Conservation (phyloP, 2,329 filamentous ascomycete genomes). For the Verticillium tricorpus region DNA sequence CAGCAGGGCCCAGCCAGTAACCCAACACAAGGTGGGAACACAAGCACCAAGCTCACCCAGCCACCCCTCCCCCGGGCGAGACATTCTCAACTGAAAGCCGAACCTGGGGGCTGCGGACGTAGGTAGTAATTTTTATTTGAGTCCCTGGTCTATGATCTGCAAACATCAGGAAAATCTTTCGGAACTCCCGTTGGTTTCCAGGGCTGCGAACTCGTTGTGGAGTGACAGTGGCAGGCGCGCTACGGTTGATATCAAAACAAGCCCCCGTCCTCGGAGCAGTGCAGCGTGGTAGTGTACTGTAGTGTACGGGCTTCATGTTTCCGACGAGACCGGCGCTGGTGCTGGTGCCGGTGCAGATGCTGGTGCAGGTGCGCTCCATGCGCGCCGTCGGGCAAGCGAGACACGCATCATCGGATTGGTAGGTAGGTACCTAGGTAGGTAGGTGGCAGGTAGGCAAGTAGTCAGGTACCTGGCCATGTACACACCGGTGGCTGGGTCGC, state of each 20-base stretch:
- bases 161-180: too few species aligned
- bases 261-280: neutral
- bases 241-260: too few species aligned
- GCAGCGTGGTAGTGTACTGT: neutral
- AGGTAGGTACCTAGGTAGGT: too few species aligned
- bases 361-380: neutral
- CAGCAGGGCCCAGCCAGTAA: too few species aligned
- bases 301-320: neutral
- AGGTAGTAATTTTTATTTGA: too few species aligned
- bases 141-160: too few species aligned
- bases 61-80: neutral
- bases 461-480: neutral
- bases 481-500: neutral
- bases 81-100: neutral
- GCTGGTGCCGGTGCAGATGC: neutral
- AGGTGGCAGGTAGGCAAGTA: too few species aligned
- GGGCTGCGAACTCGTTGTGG: too few species aligned
- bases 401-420: too few species aligned
- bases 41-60: neutral
- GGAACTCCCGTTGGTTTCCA: too few species aligned
- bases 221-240: too few species aligned
- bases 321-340: neutral
- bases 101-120: neutral
- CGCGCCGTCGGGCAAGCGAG: too few species aligned
- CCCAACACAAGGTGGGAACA: neutral